Base-by-base conservation (phyloP, 805 yeast species). In the Candida silvicultrix region DNA sequence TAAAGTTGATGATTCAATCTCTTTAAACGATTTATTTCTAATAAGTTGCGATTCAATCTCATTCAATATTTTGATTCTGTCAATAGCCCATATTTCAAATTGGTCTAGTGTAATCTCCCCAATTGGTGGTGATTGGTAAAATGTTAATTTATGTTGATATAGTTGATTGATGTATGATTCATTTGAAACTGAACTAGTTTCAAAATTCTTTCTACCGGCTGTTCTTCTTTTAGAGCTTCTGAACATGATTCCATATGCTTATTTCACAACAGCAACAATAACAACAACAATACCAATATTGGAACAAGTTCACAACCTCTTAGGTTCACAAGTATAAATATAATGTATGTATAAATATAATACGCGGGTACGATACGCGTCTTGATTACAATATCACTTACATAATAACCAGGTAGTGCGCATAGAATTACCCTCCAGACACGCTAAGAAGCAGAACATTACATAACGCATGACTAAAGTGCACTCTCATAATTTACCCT, bases 31-130 rank as follows among this genome's bases (percentile, higher is more conserved):
- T 56, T 81, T 80, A 49, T 82, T 81, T 54, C 95, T 73, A 21
- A 83, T 79, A 38, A 75, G 58, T 51, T 85, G 78, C 1, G 88
- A 76, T 58, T 92, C 97, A 43, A 94, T 83, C 60, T 89, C 96
- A 45, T 89, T 76, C 48, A 94, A 71, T 9, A 94, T 78, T 59
- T 84, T 81, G 51, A 92, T 71, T 49, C 99, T 70, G 59, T 92
- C 98, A 45, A 94, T 83, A 5, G 98, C 98, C 97, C 97, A 94
- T 5, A 75, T 73, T 66, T 94, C 99, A 65, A 94, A 94, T 57
- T 94, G 87, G 52, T 90, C 97, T 16, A 94, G 65, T 0, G 97
- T 88, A 56, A 94, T 82, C 64, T 94, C 98, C 14, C 83, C 81
- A 29, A 74, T 66, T 0, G 98, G 98, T 11, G 96, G 94, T 6